Evolutionary conservation across 2,329 filamentous ascomycete species (phyloP).

Genomic region (Aaosphaeria pasadenensis): DNA sequence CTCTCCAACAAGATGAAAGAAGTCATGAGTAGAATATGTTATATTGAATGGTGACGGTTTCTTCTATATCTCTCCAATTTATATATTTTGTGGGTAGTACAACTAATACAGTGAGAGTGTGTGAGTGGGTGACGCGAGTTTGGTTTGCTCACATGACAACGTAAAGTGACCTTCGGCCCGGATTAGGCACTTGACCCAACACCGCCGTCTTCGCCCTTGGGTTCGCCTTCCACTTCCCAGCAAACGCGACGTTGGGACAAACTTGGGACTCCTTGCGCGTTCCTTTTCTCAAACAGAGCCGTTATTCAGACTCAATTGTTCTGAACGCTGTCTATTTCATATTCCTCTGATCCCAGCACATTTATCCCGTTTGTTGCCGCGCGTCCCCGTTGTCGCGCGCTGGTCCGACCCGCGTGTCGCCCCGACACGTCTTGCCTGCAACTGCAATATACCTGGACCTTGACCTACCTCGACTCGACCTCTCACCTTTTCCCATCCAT

Average conservation of each 20-base stretch:
- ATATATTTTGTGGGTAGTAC: no score
- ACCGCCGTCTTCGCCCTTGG: no score
- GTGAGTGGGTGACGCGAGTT: background rate
- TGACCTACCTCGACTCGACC: background rate
- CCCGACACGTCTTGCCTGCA: background rate
- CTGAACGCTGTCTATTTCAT: background rate
- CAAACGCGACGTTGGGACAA: background rate
- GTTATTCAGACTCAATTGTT: background rate
- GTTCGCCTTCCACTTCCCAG: background rate
- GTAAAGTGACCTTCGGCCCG: background rate
- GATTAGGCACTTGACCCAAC: background rate
- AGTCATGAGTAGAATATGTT: no score
- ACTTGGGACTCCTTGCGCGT: background rate
- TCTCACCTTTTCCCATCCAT: background rate
- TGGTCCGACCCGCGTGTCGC: slow-evolving; percentile 2
- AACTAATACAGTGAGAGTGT: no score
- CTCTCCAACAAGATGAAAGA: no score
- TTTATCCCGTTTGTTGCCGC: background rate
- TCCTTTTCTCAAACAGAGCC: background rate
- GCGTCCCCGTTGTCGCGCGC: slow-evolving; percentile 2
- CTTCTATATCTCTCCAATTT: no score
- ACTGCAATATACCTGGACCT: background rate
- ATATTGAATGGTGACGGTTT: no score
- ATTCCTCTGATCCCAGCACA: background rate
- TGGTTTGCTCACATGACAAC: no score